These are phyloP conservation scores for Cordyceps javanica DNA, from an alignment of 2,329 filamentous ascomycete genomes.

Conservation along the genomic window DNA sequence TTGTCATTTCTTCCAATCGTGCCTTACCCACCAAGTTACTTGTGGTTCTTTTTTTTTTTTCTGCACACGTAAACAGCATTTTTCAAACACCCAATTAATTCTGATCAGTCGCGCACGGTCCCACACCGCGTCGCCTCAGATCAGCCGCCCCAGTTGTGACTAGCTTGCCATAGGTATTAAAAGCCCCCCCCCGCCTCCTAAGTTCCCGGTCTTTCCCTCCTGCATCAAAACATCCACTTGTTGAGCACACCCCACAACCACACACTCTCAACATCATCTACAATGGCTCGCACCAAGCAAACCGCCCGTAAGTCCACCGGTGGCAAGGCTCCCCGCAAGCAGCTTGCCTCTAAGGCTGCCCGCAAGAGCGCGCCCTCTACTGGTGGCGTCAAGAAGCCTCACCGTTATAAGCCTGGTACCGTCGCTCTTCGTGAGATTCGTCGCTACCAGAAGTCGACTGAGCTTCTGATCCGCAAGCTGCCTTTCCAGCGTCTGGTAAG, in stretches of 20 bases:
- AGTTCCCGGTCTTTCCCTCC: constrained; percentile 31
- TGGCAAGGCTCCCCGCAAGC: constrained; percentile 82
- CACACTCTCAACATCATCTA: constrained; percentile 28
- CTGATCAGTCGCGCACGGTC: constrained; percentile 8
- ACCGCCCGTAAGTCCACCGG: constrained; percentile 70
- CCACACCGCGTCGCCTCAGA: constrained; percentile 22
- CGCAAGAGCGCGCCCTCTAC: constrained; percentile 97
- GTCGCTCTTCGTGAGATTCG: constrained; percentile 98
- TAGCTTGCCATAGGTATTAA: constrained; percentile 33
- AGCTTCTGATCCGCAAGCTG: constrained; percentile 93
- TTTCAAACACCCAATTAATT: constrained; percentile 12
- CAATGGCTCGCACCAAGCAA: constrained; percentile 62
- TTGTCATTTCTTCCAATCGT: constrained; percentile 1
- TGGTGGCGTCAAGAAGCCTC: constrained; percentile 95
- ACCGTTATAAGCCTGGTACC: constrained; percentile 85
- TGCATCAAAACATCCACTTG: constrained; percentile 36
- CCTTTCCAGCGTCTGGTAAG: constrained; percentile 90
- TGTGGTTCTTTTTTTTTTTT: constrained; percentile 5
- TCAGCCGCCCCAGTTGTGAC: constrained; percentile 30
- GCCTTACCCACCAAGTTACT: background rate
- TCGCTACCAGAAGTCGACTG: constrained; percentile 95
- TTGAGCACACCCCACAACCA: constrained; percentile 23
- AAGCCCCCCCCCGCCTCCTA: constrained; percentile 38
- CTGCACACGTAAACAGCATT: constrained; percentile 5
- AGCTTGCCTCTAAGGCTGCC: constrained; percentile 98